Percentiles rank a stretch among this genome's conserved stretches.
phyloP scores from a whole-genome alignment of 768 basidiomycete genomes.

The Mycena latifolia region DNA sequence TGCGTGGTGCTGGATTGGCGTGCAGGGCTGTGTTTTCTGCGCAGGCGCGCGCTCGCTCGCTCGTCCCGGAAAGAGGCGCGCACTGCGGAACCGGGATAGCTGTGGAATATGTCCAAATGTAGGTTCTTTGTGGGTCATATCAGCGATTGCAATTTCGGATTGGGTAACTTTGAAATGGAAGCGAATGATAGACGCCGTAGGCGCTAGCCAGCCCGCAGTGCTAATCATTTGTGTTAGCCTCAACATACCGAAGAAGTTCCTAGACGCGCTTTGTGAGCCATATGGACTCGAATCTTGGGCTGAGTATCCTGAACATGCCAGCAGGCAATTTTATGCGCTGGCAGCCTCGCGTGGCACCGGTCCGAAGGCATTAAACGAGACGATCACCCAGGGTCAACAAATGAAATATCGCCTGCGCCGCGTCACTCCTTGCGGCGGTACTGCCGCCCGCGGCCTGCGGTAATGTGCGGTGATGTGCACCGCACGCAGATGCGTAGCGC shows the following conservation, averaged over 20 bases:
- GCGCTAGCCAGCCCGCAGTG: too few relatives aligned
- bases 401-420: too few relatives aligned
- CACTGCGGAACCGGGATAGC: slow-evolving; percentile 19
- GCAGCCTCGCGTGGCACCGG: background rate
- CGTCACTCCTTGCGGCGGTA: too few relatives aligned
- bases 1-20: background rate
- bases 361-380: slow-evolving; percentile 13
- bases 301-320: background rate
- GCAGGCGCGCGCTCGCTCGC: too few relatives aligned
- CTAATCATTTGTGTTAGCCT: too few relatives aligned
- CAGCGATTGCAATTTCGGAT: too few relatives aligned
- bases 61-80: slow-evolving; percentile 3
- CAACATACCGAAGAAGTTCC: too few relatives aligned
- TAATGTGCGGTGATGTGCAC: too few relatives aligned
- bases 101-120: slow-evolving; percentile 21
- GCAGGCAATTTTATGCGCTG: background rate
- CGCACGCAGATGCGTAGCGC: too few relatives aligned
- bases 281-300: background rate
- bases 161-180: slow-evolving; percentile 3
- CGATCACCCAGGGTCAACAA: background rate
- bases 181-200: too few relatives aligned
- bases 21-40: background rate
- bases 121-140: slow-evolving; percentile 22
- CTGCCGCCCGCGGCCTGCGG: too few relatives aligned
- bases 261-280: background rate